These are phyloP conservation scores for Arthrobotrys iridis DNA, from an alignment of 2,329 filamentous ascomycete species.

Conservation along the genomic window DNA sequence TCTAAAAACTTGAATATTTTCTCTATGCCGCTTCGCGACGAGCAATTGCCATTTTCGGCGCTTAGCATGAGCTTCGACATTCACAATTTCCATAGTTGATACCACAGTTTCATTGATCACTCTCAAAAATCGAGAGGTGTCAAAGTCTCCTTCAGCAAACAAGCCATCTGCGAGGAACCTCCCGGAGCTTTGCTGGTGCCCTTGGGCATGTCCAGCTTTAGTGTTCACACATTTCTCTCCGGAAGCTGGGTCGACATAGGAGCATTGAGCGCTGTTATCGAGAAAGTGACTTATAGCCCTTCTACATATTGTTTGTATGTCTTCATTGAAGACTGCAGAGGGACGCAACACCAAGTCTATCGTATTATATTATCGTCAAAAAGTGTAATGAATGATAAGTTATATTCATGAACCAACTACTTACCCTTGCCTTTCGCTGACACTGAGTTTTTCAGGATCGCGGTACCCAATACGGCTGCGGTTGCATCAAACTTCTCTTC, in stretches of 20 bases:
- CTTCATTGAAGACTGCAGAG: not conserved
- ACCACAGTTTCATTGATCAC: no score
- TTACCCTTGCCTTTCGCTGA: not conserved
- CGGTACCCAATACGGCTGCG: not conserved
- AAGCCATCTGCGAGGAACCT: not conserved
- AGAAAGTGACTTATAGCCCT: not conserved
- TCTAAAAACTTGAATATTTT: not conserved
- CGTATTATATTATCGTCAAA: not conserved
- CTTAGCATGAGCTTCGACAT: no score
- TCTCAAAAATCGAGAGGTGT: no score
- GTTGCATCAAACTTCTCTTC: not conserved
- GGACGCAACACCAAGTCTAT: not conserved
- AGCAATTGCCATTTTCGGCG: no score
- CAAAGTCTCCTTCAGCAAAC: not conserved
- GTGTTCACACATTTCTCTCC: not conserved
- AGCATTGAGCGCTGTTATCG: not conserved
- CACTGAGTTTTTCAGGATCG: slow-evolving; percentile 4
- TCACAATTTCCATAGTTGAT: no score
- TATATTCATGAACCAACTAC: not conserved
- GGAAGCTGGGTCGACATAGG: not conserved
- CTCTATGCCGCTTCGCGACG: not conserved
- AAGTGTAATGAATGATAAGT: not conserved
- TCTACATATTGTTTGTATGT: not conserved
- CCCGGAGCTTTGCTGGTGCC: slow-evolving; percentile 1
- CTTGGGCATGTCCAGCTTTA: not conserved